Percentiles rank a stretch among this genome's conserved stretches.
Conservation (phyloP, 1,284 basidiomycete genomes). For the Dichomitus squalens region DNA sequence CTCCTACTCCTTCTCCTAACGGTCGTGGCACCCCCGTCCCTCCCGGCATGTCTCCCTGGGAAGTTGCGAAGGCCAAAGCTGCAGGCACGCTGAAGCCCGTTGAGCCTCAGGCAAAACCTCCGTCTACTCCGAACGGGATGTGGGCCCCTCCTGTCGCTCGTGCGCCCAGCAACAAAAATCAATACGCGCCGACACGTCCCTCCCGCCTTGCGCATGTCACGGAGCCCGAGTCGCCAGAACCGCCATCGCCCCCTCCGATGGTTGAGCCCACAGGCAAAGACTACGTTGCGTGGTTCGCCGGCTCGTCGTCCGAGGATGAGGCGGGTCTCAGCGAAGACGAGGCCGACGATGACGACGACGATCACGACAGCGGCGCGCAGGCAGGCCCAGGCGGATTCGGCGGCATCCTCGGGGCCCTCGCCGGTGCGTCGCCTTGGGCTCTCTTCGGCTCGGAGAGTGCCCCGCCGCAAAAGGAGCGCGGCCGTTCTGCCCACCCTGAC, state of each 20-base stretch:
- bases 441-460: conserved; percentile 9
- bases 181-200: conserved; percentile 18
- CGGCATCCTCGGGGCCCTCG: conserved; percentile 15
- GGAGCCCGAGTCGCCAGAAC: conserved; percentile 19
- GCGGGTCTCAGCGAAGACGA: conserved; percentile 17
- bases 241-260: conserved; percentile 14
- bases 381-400: neutral
- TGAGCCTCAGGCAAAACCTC: conserved; percentile 9
- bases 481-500: conserved; percentile 13
- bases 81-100: neutral
- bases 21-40: conserved; percentile 9
- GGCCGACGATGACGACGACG: conserved; percentile 16
- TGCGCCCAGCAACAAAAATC: conserved; percentile 14
- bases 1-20: neutral
- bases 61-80: conserved; percentile 5
- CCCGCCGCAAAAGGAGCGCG: conserved; percentile 12
- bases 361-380: conserved; percentile 1
- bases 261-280: conserved; percentile 15
- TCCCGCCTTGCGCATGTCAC: conserved; percentile 22
- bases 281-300: conserved; percentile 23
- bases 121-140: conserved; percentile 8
- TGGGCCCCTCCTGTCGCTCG: conserved; percentile 19
- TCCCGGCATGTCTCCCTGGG: conserved; percentile 12
- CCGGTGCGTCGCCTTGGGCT: conserved; percentile 21
- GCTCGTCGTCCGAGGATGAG: conserved; percentile 23